Evolutionary conservation across 2,329 filamentous ascomycete genomes (phyloP).

Genomic region (Fusarium fracticaudum): DNA sequence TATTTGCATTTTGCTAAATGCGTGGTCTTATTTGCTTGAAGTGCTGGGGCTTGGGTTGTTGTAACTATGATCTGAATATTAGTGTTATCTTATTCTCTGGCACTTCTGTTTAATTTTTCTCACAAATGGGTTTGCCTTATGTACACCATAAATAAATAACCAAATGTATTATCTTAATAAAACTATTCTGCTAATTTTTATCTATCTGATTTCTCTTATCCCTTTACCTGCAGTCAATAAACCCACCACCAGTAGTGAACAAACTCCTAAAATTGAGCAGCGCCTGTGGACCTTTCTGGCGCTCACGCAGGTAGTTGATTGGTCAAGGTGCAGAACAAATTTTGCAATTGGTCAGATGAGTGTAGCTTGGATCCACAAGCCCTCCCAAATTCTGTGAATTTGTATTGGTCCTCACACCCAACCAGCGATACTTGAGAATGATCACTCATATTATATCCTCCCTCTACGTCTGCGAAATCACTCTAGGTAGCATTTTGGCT

Average conservation of each 20-base stretch:
- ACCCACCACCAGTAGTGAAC: neutral
- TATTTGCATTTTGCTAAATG: neutral
- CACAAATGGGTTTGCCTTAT: fast-evolving
- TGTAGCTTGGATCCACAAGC: fast-evolving
- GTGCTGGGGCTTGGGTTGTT: fast-evolving
- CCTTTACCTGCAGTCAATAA: too few species aligned
- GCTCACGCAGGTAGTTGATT: fast-evolving
- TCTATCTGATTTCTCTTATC: neutral
- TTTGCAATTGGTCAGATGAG: neutral
- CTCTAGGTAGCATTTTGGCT: fast-evolving
- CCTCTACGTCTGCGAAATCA: fast-evolving
- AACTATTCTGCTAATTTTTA: neutral
- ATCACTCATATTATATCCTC: fast-evolving
- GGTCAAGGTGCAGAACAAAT: too few species aligned
- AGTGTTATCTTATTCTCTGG: fast-evolving
- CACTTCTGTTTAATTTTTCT: neutral
- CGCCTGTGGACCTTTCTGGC: neutral
- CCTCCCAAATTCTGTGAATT: neutral
- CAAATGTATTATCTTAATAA: neutral
- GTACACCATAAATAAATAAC: fast-evolving
- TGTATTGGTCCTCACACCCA: too few species aligned
- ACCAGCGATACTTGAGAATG: too few species aligned
- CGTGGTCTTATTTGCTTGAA: neutral
- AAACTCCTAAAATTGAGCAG: neutral
- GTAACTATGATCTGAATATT: neutral